Evolutionary conservation across 1,284 basidiomycete genomes (phyloP).

Genomic region (Ganoderma leucocontextum): DNA sequence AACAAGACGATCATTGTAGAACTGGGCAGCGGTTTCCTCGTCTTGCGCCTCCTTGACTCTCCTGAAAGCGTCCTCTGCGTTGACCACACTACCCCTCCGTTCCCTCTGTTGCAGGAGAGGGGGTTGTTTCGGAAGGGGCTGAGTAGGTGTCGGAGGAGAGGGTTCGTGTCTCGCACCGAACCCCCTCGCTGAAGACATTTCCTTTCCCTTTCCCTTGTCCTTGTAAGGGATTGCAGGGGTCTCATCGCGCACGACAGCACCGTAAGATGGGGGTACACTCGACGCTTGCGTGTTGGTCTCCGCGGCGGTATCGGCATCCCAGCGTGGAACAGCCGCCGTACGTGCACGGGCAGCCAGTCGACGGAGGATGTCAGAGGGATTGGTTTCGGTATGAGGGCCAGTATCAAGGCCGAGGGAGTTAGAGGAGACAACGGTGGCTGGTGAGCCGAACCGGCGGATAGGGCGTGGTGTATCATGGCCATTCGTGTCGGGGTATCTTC

Average conservation of each 20-base stretch:
- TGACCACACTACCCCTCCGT: slow-evolving; percentile 56
- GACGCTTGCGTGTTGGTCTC: slow-evolving; percentile 45
- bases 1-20: slow-evolving; percentile 65
- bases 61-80: slow-evolving; percentile 80
- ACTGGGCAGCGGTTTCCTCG: slow-evolving; percentile 75
- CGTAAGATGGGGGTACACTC: slow-evolving; percentile 61
- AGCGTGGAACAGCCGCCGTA: slow-evolving; percentile 38
- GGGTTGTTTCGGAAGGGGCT: slow-evolving; percentile 42
- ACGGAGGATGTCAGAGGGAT: slow-evolving; percentile 23
- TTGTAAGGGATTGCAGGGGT: slow-evolving; percentile 13
- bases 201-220: slow-evolving; percentile 23
- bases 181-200: slow-evolving; percentile 12
- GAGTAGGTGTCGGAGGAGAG: slow-evolving; percentile 19
- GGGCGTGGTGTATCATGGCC: slow-evolving; percentile 38
- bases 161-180: slow-evolving; percentile 22
- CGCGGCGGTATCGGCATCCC: slow-evolving; percentile 50
- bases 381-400: slow-evolving; percentile 29
- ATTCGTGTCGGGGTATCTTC: slow-evolving; percentile 29
- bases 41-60: slow-evolving; percentile 74
- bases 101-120: slow-evolving; percentile 42
- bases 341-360: slow-evolving; percentile 30
- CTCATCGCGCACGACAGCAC: slow-evolving; percentile 47
- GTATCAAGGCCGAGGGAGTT: slow-evolving; percentile 45
- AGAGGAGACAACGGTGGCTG: slow-evolving; percentile 34
- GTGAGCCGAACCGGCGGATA: slow-evolving; percentile 31